Base-by-base conservation (phyloP, 179 eudicot species). In the Camellia oleifera region DNA sequence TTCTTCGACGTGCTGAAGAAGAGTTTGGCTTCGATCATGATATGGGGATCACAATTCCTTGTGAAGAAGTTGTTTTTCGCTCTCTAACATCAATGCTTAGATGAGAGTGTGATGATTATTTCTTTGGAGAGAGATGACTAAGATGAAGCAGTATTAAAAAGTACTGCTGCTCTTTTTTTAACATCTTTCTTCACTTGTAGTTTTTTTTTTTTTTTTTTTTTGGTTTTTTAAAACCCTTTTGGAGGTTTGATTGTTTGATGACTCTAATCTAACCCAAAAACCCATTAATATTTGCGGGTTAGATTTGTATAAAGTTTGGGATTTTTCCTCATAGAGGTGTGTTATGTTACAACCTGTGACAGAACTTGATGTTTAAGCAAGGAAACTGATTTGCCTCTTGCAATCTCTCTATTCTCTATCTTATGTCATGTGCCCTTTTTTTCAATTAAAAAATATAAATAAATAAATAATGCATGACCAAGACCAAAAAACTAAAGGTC, bases 31-130 rank as follows among this genome's bases (percentile, higher is more conserved):
- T 93, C 75, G 87, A 84, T 80, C 92, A 93, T 65, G 90, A 90
- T 8, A 91, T 88, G 92, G 97, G 97, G 1, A 87, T 93, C 77
- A 93, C 97, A 1, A 87, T 93, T 63, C 97, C 97, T 42, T 93
- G 94, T 69, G 92, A 93, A 81, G 94, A 93, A 87, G 88, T 84
- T 3, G 94, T 93, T 74, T 93, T 93, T 69, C 86, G 80, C 14
- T 85, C 94, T 50, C 89, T 92, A 48, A 89, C 92, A 32, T 89
- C 97, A 17, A 85, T 91, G 89, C 82, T 92, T 64, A 68, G 91
- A 57, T 89, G 88, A 86, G 62, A 26, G 48, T 14, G 23, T 17
- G 1, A 13, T 1, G 44, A 46, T 63, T 18, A 62, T 42, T 56
- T 66, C 66, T 74, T 23, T 76, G 53, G 86, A 80, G 84, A 77